Conservation (phyloP, 2,329 filamentous ascomycete genomes). For the Alternaria incomplexa region DNA sequence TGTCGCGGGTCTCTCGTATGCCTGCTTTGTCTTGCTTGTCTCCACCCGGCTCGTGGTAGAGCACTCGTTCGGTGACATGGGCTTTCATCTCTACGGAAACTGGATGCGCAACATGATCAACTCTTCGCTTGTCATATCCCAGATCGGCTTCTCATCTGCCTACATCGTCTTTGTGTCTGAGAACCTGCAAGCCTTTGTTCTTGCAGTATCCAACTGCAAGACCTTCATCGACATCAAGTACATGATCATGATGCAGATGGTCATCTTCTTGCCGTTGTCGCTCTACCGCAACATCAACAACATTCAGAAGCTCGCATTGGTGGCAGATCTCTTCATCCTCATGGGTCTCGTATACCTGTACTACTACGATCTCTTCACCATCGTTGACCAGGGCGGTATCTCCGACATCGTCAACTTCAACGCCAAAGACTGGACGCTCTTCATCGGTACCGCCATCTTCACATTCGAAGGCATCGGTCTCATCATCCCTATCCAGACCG, state of each 20-base stretch:
- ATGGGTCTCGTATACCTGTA: constrained; percentile 92
- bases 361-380: constrained; percentile 90
- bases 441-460: constrained; percentile 98
- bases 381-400: constrained; percentile 73
- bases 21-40: constrained; percentile 95
- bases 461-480: constrained; percentile 98
- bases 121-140: constrained; percentile 89
- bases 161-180: constrained; percentile 98
- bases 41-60: constrained; percentile 83
- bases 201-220: constrained; percentile 87
- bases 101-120: constrained; percentile 90
- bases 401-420: constrained; percentile 93
- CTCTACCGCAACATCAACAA: constrained; percentile 96
- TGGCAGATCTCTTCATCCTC: constrained; percentile 94
- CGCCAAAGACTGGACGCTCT: constrained; percentile 88
- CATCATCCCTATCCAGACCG: constrained; percentile 97
- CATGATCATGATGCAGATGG: constrained; percentile 92
- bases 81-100: constrained; percentile 86
- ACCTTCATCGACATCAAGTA: constrained; percentile 84
- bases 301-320: constrained; percentile 89
- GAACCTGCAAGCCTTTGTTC: constrained; percentile 92
- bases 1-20: constrained; percentile 88
- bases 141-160: constrained; percentile 91
- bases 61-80: constrained; percentile 98
- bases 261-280: constrained; percentile 93